Base-by-base conservation (phyloP, 2,329 filamentous ascomycete species). In the Aspergillus pseudoterreus region DNA sequence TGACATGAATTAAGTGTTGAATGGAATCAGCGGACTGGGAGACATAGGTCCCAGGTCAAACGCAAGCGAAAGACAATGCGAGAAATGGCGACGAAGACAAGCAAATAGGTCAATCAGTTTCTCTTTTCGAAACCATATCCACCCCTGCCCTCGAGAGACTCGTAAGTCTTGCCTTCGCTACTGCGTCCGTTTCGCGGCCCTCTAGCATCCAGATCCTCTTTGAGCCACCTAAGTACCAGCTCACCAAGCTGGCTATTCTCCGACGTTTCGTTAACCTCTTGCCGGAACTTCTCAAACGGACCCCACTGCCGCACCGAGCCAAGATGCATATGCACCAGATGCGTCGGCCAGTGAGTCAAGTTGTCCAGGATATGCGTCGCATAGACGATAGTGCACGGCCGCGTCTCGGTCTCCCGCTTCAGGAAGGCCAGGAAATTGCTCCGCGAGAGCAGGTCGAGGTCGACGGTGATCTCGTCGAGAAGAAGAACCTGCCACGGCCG, bases 291-390 rank as follows among this genome's bases (percentile, higher is more conserved):
- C 49, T 86, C 84, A 42, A 92, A 83, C 33, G 77, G 75, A 1
- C 91, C 92, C 85, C 86, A 95, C 71, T 95, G 88, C 77, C 90
- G 92, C 56, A 96, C 87, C 56, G 80, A 83, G 24, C 94, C 94
- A 43, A 96, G 71, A 67, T 91, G 87, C 92, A 99, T 96, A 70
- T 97, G 92, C 45, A 95, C 92, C 35, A 99, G 78, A 73, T 99
- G 92, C 1, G 89, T 95, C 6, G 94, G 94, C 94, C 94, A 99
- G 17, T 86, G 85, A 0, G 91, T 91, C 46, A 99, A 76, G 69
- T 97, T 96, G 68, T 99, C 94, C 60, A 99, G 75, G 57, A 99
- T 96, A 72, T 99, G 94, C 12, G 94, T 99, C 6, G 94, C 94
- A 69, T 99, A 99, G 27, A 99, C 91, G 62, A 99, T 89, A 4